A percentile compares a stretch with the other conserved stretches of the same genome.
phyloP scores from a whole-genome alignment of 345 rosid species.

The Streptanthus diversifolius region DNA sequence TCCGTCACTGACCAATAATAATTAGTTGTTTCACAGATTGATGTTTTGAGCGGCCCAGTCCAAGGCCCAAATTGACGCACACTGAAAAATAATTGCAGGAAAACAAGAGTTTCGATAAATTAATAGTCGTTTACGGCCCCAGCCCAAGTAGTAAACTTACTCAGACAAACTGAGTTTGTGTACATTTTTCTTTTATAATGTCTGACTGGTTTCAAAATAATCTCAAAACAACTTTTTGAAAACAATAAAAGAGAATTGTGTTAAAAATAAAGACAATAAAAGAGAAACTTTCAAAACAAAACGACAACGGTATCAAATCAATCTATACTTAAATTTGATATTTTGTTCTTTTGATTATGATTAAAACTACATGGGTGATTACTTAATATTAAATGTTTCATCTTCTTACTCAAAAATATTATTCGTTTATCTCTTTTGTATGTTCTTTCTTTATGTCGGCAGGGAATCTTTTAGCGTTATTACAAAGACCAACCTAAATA shows the following conservation, averaged over 20 bases:
- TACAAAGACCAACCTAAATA: not conserved
- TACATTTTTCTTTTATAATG: too few relatives aligned
- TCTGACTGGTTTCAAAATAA: too few relatives aligned
- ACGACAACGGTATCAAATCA: not conserved
- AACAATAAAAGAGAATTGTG: too few relatives aligned
- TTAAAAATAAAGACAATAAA: too few relatives aligned
- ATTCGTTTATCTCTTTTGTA: not conserved
- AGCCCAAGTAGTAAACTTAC: not conserved
- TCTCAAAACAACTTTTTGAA: too few relatives aligned
- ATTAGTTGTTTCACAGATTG: too few relatives aligned
- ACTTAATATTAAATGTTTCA: not conserved
- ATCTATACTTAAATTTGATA: not conserved
- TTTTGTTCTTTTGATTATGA: too few relatives aligned
- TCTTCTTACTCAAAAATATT: not conserved
- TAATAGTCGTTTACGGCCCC: not conserved
- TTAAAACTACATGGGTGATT: not conserved
- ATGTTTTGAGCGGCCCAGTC: not conserved
- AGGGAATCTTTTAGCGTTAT: not conserved
- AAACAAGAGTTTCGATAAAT: not conserved
- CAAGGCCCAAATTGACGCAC: not conserved
- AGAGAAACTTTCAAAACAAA: not conserved
- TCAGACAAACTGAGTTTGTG: too few relatives aligned
- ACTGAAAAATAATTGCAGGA: not conserved
- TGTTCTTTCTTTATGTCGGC: not conserved
- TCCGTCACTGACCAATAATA: conserved; percentile 10